These are phyloP conservation scores for Trichopus zeylanicus DNA, from an alignment of 116 monocot genomes.

Conservation along the genomic window DNA sequence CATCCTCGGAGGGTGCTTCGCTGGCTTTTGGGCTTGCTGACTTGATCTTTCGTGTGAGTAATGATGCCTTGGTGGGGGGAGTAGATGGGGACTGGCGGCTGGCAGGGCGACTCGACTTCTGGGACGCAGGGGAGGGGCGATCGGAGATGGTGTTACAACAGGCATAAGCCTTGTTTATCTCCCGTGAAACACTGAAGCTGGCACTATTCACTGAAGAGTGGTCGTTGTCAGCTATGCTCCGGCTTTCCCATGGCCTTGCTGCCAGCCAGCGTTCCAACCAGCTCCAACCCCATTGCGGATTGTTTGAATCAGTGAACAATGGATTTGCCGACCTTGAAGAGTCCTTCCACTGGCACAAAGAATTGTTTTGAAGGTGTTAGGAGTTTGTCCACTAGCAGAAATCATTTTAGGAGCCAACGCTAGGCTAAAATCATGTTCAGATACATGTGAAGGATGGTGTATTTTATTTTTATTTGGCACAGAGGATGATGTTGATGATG, in stretches of 20 bases:
- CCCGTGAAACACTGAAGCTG: slow-evolving; percentile 17
- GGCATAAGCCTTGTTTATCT: slow-evolving; percentile 37
- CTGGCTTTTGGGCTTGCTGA: slow-evolving; percentile 26
- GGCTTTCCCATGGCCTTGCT: slow-evolving; percentile 57
- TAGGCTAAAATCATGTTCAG: no score
- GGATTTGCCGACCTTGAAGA: slow-evolving; percentile 49
- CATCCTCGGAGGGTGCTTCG: slow-evolving; percentile 31
- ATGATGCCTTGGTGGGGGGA: slow-evolving; percentile 14
- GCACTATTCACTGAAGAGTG: slow-evolving; percentile 21
- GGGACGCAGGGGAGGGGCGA: slow-evolving; percentile 15
- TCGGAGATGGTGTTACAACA: slow-evolving; percentile 30
- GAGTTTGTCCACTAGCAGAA: no score
- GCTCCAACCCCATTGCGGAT: slow-evolving; percentile 96
- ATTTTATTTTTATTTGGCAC: no score
- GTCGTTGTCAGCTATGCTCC: slow-evolving; percentile 10
- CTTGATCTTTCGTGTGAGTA: slow-evolving; percentile 23
- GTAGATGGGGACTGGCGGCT: slow-evolving; percentile 22
- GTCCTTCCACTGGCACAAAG: slow-evolving; percentile 40
- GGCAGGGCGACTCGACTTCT: slow-evolving; percentile 20
- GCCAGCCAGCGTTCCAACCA: slow-evolving; percentile 96
- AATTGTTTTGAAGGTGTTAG: no score
- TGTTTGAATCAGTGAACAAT: slow-evolving; percentile 65
- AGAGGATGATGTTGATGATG: no score
- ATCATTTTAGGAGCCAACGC: background rate
- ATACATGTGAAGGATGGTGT: no score